Percentiles rank a stretch among this genome's conserved stretches.
phyloP scores from a whole-genome alignment of 371 early-diverging fungal species.

The Scutellospora calospora region DNA sequence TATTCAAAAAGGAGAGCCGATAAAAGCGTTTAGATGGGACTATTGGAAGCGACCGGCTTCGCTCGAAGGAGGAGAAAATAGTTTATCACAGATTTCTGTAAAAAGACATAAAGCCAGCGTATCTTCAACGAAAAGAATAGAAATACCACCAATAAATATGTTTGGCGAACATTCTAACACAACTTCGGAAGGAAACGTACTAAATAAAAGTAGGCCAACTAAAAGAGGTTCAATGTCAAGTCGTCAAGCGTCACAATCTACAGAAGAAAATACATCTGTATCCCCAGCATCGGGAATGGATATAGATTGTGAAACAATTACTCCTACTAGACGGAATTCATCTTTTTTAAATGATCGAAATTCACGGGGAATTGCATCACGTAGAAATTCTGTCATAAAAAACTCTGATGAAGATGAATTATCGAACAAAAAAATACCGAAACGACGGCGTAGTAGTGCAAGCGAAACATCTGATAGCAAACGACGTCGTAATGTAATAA shows the following conservation, averaged over 20 bases:
- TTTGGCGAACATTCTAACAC: slow-evolving; percentile 18
- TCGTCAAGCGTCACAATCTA: background rate
- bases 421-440: background rate
- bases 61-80: background rate
- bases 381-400: background rate
- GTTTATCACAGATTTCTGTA: background rate
- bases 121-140: background rate
- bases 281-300: background rate
- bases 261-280: background rate
- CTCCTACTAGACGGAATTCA: background rate
- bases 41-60: slow-evolving; percentile 43
- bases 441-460: slow-evolving; percentile 3
- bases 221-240: background rate
- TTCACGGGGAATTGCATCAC: background rate
- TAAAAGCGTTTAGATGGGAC: slow-evolving; percentile 47
- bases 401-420: slow-evolving; percentile 13
- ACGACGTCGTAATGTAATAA: background rate
- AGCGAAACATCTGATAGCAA: slow-evolving; percentile 9
- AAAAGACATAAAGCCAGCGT: too few species aligned
- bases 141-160: slow-evolving; percentile 11
- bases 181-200: background rate
- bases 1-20: slow-evolving; percentile 50
- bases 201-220: background rate
- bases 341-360: background rate
- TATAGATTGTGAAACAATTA: background rate